Evolutionary conservation across 345 rosid genomes (phyloP), one percentile per base, ranked within the genome.

Genomic region (Melastoma malabathricum): DNA sequence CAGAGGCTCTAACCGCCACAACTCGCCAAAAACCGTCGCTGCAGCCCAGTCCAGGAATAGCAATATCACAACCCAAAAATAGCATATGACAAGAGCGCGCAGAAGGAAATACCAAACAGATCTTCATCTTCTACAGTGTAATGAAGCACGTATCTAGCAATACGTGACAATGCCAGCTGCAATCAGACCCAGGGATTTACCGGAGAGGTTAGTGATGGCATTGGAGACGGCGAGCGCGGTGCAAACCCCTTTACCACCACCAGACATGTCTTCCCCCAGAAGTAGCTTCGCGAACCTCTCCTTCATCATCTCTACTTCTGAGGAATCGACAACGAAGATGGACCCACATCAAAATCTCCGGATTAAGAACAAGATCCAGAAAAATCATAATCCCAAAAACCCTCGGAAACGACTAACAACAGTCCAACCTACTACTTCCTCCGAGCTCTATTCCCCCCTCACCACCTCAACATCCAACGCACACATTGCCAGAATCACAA

Each of bases 261-360:
- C 99, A 14, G 99, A 93, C 99, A 93, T 93, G 67, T 93, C 99
- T 50, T 93, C 99, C 48, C 99, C 99, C 1, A 92, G 65, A 51
- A 93, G 88, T 47, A 93, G 83, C 81, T 93, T 93, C 5, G 97
- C 90, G 56, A 88, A 93, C 72, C 95, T 83, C 73, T 93, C 99
- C 64, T 83, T 93, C 99, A 93, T 93, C 95, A 88, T 74, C 67
- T 84, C 99, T 55, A 78, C 65, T 62, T 88, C 99, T 87, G 51
- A 15, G 44, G 8, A 7, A 12, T 18, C 20, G 44, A 3, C 43
- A n/a, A 22, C 46, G 23, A 18, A 18, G 1, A 22, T 4, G 10
- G 15, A 50, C 5, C 23, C 13, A 19, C 45, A 19, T 19, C 16
- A 15, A 44, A 18, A 6, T 2, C 41, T 34, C 12, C 1, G 2